phyloP scores from a whole-genome alignment of 192 early-diverging fungal genomes.

The Funneliformis geosporum region DNA sequence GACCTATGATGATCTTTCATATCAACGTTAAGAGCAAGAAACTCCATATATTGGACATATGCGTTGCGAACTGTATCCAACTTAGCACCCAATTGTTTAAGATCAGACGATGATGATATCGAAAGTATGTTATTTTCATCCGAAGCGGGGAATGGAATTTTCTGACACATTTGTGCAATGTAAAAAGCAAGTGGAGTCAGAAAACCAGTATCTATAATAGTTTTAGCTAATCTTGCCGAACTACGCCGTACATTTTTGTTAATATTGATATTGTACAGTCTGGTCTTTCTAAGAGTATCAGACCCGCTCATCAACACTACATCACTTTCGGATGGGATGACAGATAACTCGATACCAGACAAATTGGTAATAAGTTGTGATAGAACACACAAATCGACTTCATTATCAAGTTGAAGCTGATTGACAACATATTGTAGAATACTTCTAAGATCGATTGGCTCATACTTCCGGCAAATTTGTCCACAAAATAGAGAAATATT shows the following conservation, averaged over 20 bases:
- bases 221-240: constrained; percentile 53
- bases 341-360: constrained; percentile 66
- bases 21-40: constrained; percentile 56
- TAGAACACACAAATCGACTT: constrained; percentile 67
- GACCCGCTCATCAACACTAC: constrained; percentile 65
- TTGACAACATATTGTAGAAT: constrained; percentile 67
- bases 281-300: constrained; percentile 60
- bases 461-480: constrained; percentile 63
- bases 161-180: constrained; percentile 62
- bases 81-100: constrained; percentile 61
- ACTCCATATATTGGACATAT: constrained; percentile 66
- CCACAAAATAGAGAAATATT: constrained; percentile 67
- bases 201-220: constrained; percentile 57
- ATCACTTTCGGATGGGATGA: constrained; percentile 56
- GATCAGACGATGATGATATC: constrained; percentile 37
- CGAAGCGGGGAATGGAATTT: constrained; percentile 48
- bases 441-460: constrained; percentile 61
- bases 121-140: constrained; percentile 15
- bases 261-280: constrained; percentile 49
- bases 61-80: constrained; percentile 64
- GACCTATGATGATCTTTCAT: constrained; percentile 45
- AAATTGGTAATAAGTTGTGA: constrained; percentile 72
- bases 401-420: constrained; percentile 55
- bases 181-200: constrained; percentile 57
- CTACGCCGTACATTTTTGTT: constrained; percentile 54